Evolutionary conservation across 2,329 filamentous ascomycete species (phyloP).

Genomic region (Dichotomopilus funicola): DNA sequence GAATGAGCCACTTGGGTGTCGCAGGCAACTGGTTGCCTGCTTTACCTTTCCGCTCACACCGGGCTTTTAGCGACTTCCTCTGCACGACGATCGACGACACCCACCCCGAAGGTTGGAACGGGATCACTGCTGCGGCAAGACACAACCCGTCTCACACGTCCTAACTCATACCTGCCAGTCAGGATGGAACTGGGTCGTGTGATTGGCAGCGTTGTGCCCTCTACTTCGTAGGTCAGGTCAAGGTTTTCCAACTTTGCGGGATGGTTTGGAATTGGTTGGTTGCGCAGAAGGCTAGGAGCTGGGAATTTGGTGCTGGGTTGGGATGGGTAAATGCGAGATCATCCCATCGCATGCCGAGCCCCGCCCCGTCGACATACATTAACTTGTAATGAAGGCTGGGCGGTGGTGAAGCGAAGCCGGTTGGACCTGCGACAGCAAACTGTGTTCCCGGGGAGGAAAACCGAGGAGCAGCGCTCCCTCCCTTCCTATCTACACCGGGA

Average conservation of each 20-base stretch:
- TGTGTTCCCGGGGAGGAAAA: background rate
- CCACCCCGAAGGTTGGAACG: slow-evolving; percentile 14
- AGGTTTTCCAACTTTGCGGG: slow-evolving; percentile 18
- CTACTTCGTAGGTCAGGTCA: slow-evolving; percentile 26
- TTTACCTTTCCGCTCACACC: slow-evolving; percentile 9
- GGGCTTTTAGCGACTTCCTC: slow-evolving; percentile 10
- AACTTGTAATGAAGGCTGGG: background rate
- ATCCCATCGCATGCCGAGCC: slow-evolving; percentile 18
- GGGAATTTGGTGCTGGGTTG: background rate
- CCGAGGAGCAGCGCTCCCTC: slow-evolving; percentile 3
- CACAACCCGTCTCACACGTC: background rate
- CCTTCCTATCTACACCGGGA: background rate
- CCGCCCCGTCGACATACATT: too few relatives aligned
- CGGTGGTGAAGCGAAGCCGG: slow-evolving; percentile 1
- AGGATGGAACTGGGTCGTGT: slow-evolving; percentile 1
- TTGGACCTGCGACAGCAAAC: background rate
- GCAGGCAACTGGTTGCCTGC: slow-evolving; percentile 17
- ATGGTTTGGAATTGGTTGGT: background rate
- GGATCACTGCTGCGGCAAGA: slow-evolving; percentile 25
- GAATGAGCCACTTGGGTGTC: slow-evolving; percentile 4
- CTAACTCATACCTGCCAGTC: slow-evolving; percentile 13
- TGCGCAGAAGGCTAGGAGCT: background rate
- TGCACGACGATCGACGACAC: slow-evolving; percentile 17
- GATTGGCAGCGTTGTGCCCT: slow-evolving; percentile 1
- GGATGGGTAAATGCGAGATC: slow-evolving; percentile 15